Evolutionary conservation across 1,139 yeast genomes (phyloP), one percentile per base, ranked within the genome.

Genomic region (Debaryomycetaceae sp.): DNA sequence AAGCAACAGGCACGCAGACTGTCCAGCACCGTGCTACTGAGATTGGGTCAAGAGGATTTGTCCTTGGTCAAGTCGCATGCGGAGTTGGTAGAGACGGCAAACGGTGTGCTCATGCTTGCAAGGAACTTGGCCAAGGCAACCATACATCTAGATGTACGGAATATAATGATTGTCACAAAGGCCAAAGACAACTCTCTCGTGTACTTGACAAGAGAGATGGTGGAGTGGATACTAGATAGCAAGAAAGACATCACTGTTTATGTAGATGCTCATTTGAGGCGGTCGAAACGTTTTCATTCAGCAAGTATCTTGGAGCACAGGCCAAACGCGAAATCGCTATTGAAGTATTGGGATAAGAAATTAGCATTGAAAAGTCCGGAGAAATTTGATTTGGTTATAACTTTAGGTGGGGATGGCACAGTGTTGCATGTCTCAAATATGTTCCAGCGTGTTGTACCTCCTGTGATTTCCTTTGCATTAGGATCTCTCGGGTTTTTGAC

Each of bases 371-470:
- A 65, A 41, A 75, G 77, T 44, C 84, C 86, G 0, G 83, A 83
- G 42, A 63, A 70, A 37, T 84, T 88, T 54, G 96, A 89, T 60
- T 68, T 88, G 49, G 89, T 87, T 6, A 74, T 88, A 24, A 86
- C 96, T 0, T 63, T 87, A 31, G 96, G 96, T 14, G 97, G 97
- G 20, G 97, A 88, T 58, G 97, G 97, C 27, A 88, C 97, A 0
- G 96, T 88, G 6, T 66, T 88, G 37, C 87, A 81, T 58, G 95
- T 85, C 1, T 84, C 91, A 1, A 84, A 87, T 39, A 64, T 88
- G 42, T 88, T 88, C 63, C 96, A 88, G 60, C 67, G 80, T 50
- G 81, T 83, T 42, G 96, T 88, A 0, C 96, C 97, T 3, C 97
- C 96, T 1, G 88, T 87, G n/a, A 76, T 87, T 55, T 81, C 90